A percentile compares a stretch with the other conserved stretches of the same genome.
These are phyloP conservation scores for Metschnikowia cubensis DNA, from an alignment of 805 yeast species.

Conservation along the genomic window DNA sequence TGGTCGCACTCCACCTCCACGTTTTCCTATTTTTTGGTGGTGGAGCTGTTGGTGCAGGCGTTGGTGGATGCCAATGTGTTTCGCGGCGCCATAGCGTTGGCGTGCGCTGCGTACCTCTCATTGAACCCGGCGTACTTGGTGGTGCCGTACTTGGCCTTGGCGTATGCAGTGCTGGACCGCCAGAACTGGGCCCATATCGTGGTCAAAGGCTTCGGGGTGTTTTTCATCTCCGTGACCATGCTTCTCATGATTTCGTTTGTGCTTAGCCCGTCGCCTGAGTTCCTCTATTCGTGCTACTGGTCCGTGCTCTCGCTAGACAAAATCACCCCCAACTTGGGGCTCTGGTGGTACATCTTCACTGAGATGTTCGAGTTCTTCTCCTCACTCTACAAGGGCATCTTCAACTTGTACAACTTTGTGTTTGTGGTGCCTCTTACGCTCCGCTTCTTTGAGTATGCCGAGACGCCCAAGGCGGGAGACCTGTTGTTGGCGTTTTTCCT, in stretches of 20 bases:
- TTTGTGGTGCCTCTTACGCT: slow-evolving; percentile 73
- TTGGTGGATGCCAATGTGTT: slow-evolving; percentile 39
- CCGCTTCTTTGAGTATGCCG: slow-evolving; percentile 46
- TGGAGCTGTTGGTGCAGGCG: slow-evolving; percentile 42
- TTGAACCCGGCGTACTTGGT: slow-evolving; percentile 58
- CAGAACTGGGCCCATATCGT: slow-evolving; percentile 12
- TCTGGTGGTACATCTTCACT: slow-evolving; percentile 98
- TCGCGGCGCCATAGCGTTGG: slow-evolving; percentile 49
- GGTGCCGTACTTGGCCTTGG: slow-evolving; percentile 50
- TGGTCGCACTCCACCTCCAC: slow-evolving; percentile 64
- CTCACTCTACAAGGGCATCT: slow-evolving; percentile 76
- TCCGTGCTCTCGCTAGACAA: slow-evolving; percentile 58
- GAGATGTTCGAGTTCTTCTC: slow-evolving; percentile 91
- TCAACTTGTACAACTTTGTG: slow-evolving; percentile 67
- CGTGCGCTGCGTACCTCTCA: slow-evolving; percentile 61
- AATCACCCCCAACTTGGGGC: slow-evolving; percentile 83
- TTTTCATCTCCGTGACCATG: slow-evolving; percentile 16
- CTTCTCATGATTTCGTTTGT: slow-evolving; percentile 38
- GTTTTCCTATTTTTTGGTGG: slow-evolving; percentile 56
- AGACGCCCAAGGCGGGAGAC: slow-evolving; percentile 30
- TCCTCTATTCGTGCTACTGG: slow-evolving; percentile 42
- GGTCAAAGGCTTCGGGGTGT: slow-evolving; percentile 10
- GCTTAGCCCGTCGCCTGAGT: slow-evolving; percentile 38
- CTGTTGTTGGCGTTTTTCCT: slow-evolving; percentile 54
- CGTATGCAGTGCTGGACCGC: slow-evolving; percentile 18